Percentiles rank a stretch among this genome's conserved stretches.
These are phyloP conservation scores for Strobilomyces confusus DNA, from an alignment of 768 basidiomycete genomes.

Conservation along the genomic window DNA sequence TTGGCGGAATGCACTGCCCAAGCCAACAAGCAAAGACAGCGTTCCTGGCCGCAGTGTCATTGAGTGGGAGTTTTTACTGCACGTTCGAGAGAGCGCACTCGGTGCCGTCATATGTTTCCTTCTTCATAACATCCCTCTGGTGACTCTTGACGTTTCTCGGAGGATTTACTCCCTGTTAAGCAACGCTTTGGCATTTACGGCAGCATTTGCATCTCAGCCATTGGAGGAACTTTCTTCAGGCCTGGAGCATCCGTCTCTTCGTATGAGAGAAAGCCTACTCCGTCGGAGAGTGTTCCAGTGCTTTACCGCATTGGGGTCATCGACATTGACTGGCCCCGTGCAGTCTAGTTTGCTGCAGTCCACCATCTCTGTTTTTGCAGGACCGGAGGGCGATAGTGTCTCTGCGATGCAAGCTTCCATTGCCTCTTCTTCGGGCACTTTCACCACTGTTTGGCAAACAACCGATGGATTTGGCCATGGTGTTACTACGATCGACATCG, in stretches of 20 bases:
- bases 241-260: slow-evolving; percentile 51
- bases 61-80: slow-evolving; percentile 90
- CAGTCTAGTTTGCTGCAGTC: slow-evolving; percentile 80
- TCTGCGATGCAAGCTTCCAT: slow-evolving; percentile 91
- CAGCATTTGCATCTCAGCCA: slow-evolving; percentile 71
- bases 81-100: slow-evolving; percentile 86
- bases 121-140: slow-evolving; percentile 71
- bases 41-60: slow-evolving; percentile 58
- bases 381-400: slow-evolving; percentile 77
- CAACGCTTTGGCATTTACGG: slow-evolving; percentile 88
- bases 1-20: slow-evolving; percentile 96
- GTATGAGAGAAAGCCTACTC: slow-evolving; percentile 78
- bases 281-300: slow-evolving; percentile 86
- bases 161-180: slow-evolving; percentile 82
- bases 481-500: slow-evolving; percentile 64
- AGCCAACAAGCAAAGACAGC: slow-evolving; percentile 85
- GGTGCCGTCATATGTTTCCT: slow-evolving; percentile 88
- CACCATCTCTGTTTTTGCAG: slow-evolving; percentile 76
- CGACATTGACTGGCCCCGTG: slow-evolving; percentile 76
- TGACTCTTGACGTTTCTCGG: slow-evolving; percentile 88
- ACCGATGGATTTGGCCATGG: slow-evolving; percentile 92
- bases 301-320: slow-evolving; percentile 76
- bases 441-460: slow-evolving; percentile 82
- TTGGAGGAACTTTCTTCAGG: slow-evolving; percentile 55
- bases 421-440: slow-evolving; percentile 77